These are phyloP conservation scores for Xerocomus spinulosus DNA, from an alignment of 768 basidiomycete genomes.

Conservation along the genomic window DNA sequence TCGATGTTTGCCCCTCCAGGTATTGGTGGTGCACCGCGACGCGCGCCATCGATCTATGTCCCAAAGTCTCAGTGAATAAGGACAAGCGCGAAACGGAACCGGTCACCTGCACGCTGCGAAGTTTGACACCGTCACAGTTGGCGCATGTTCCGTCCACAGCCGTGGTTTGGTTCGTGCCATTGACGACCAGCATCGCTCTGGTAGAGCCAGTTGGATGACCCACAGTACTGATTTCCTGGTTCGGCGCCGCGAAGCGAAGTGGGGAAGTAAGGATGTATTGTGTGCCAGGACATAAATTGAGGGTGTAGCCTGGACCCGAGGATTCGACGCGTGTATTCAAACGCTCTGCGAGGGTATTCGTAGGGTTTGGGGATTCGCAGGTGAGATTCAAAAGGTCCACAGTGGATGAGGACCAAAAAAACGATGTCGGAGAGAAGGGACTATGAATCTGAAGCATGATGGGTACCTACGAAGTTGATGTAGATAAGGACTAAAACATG, in stretches of 20 bases:
- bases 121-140: constrained; percentile 52
- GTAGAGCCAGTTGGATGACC: constrained; percentile 66
- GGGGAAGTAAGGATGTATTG: constrained; percentile 64
- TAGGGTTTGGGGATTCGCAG: constrained; percentile 46
- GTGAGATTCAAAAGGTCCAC: not conserved
- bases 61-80: not conserved
- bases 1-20: constrained; percentile 76
- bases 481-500: not conserved
- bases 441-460: no score
- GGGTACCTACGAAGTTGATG: no score
- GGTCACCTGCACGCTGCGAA: constrained; percentile 69
- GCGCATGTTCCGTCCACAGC: constrained; percentile 66
- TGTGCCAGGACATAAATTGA: constrained; percentile 60
- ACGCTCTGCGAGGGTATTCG: constrained; percentile 59
- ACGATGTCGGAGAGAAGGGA: no score
- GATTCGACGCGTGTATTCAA: constrained; percentile 60
- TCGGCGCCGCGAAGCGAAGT: constrained; percentile 56
- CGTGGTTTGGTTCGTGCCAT: constrained; percentile 61
- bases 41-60: constrained; percentile 67
- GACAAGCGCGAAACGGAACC: not conserved
- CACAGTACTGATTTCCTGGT: constrained; percentile 78
- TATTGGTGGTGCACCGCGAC: constrained; percentile 48
- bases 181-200: constrained; percentile 66
- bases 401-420: not conserved
- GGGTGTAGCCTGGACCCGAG: constrained; percentile 60